Conservation (phyloP, 2,329 filamentous ascomycete genomes). For the Setomelanomma holmii region DNA sequence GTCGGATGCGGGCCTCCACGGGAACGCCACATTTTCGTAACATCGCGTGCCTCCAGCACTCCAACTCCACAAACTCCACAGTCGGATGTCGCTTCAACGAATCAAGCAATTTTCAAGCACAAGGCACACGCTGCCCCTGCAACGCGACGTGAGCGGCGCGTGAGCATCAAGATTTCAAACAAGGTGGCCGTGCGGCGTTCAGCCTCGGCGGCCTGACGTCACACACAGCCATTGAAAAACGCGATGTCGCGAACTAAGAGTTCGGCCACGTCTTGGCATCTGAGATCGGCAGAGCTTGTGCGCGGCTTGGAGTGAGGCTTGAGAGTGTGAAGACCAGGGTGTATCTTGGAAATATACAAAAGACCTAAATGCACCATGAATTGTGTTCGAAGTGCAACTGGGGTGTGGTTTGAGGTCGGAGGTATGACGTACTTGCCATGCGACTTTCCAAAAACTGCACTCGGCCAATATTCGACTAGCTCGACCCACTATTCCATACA, state of each 20-base stretch:
- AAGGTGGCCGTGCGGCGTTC: conserved; percentile 4
- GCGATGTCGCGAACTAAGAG: conserved; percentile 10
- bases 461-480: conserved; percentile 11
- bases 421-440: conserved; percentile 1
- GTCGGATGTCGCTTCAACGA: not conserved
- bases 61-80: not conserved
- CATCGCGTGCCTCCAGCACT: not conserved
- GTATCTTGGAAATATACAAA: conserved; percentile 4
- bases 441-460: conserved; percentile 3
- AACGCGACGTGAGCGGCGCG: not conserved
- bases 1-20: not conserved
- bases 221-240: not conserved
- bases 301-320: conserved; percentile 14
- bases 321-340: not conserved
- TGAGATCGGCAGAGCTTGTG: conserved; percentile 17
- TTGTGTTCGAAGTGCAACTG: not conserved
- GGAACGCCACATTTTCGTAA: conserved; percentile 7
- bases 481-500: conserved; percentile 19
- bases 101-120: not conserved
- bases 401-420: not conserved
- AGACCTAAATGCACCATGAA: not conserved
- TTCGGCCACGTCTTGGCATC: conserved; percentile 15
- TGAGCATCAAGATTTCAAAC: not conserved
- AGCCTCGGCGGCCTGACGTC: conserved; percentile 16
- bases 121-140: not conserved